Base-by-base conservation (phyloP, 176 grass and related monocot genomes). In the Cenchrus fungigraminus region DNA sequence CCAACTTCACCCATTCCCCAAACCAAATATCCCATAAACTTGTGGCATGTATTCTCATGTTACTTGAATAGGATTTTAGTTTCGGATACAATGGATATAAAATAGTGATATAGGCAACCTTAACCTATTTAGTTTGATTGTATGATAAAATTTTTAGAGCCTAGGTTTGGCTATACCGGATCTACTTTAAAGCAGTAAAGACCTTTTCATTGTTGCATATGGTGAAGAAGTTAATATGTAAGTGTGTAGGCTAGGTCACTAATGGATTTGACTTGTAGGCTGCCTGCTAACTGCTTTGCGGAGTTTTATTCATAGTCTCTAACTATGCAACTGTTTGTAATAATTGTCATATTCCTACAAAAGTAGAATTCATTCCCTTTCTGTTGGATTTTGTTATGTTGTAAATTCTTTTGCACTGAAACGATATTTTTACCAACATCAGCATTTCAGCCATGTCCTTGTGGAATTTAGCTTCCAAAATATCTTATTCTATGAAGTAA, bases 201-300 rank as follows among this genome's bases (percentile, higher is more conserved):
- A n/a, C 19, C 57, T 59, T 37, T 32, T 70, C 70, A 54, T 45
- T n/a, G 34, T 71, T 71, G 52, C 20, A 70, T 82, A 58, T 56
- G 37, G 66, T 71, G 52, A 82, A 70, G 65, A 81, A 70, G 19
- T 22, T 81, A 25, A 59, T 31, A 81, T 13, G 3, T 12, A 58
- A 25, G 15, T 59, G 34, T 47, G n/a, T 72, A 82, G 9, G 65
- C 55, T 58, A 58, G 10, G 10, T 58, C 34, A 20, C 5, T 20
- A 34, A 52, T 73, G 70, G 71, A 52, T 73, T 32, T 53, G 47
- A 29, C 52, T 31, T 73, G 46, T 28, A 31, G 16, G 25, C 20
- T 7, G 6, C 22, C 22, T 73, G 22, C 25, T 73, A 16, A 32
- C 47, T 73, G 47, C 50, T 25, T 73, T 52, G 8, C 68, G 47